A percentile compares a stretch with the other conserved stretches of the same genome.
phyloP scores from a whole-genome alignment of 2,329 filamentous ascomycete species.

The Zymoseptoria ardabiliae region DNA sequence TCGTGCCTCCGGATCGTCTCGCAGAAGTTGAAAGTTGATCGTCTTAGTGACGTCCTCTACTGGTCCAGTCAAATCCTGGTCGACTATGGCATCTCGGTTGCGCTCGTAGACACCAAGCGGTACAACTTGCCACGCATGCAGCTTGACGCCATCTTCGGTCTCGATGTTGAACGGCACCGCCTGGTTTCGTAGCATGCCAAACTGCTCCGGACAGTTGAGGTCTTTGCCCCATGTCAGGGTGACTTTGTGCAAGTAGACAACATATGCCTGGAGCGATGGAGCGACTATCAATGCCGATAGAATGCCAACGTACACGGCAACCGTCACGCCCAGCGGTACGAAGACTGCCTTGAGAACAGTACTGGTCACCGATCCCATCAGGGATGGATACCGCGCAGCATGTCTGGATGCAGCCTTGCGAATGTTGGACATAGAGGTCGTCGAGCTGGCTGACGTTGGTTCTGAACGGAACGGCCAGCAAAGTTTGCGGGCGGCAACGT shows the following conservation, averaged over 20 bases:
- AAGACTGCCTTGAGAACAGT: neutral
- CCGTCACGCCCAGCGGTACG: neutral
- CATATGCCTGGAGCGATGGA: conserved; percentile 45
- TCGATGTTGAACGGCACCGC: conserved; percentile 42
- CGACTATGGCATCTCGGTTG: conserved; percentile 35
- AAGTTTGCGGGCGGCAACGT: too few species aligned
- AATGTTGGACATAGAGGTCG: neutral
- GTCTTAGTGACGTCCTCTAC: conserved; percentile 49
- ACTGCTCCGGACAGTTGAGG: conserved; percentile 42
- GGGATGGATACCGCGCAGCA: neutral
- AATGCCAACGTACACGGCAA: neutral
- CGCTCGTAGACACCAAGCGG: conserved; percentile 39
- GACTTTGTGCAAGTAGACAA: conserved; percentile 50
- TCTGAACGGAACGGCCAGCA: neutral
- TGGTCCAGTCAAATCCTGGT: conserved; percentile 40
- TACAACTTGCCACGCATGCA: conserved; percentile 47
- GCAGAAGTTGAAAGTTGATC: conserved; percentile 54
- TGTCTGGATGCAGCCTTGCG: neutral
- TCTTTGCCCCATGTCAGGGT: conserved; percentile 50
- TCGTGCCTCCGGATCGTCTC: conserved; percentile 54
- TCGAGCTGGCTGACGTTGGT: neutral
- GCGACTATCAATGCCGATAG: neutral
- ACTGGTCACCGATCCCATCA: neutral
- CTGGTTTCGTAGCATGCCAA: conserved; percentile 44
- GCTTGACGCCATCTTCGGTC: conserved; percentile 34